Evolutionary conservation across 2,329 filamentous ascomycete genomes (phyloP).

Genomic region (Elsinoe arachidis): DNA sequence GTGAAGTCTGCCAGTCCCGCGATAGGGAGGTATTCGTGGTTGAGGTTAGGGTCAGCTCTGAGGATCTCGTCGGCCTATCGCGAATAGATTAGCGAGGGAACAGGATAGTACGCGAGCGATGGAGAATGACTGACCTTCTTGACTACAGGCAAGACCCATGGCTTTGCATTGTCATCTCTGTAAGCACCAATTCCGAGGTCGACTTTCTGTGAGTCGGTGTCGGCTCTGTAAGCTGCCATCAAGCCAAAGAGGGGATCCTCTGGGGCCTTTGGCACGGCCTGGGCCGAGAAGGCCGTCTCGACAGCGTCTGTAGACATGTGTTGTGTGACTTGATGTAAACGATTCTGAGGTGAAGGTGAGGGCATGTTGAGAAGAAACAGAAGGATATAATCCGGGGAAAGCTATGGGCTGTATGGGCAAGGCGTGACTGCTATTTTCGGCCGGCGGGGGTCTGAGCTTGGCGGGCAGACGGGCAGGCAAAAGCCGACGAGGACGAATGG

Average conservation of each 20-base stretch:
- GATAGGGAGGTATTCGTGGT: conserved; percentile 98
- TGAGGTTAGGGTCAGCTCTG: conserved; percentile 76
- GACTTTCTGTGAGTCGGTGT: conserved; percentile 70
- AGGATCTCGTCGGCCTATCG: conserved; percentile 79
- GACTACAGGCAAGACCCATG: conserved; percentile 92
- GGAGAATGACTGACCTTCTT: conserved; percentile 73
- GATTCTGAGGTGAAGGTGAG: conserved; percentile 36
- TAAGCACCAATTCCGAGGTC: conserved; percentile 95
- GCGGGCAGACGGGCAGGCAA: background rate
- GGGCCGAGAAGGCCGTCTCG: conserved; percentile 63
- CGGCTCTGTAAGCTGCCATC: conserved; percentile 74
- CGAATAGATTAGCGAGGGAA: conserved; percentile 13
- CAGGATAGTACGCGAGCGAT: conserved; percentile 65
- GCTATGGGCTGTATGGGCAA: conserved; percentile 2
- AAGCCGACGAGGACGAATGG: conserved; percentile 9
- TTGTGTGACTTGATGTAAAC: conserved; percentile 50
- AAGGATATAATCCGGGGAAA: conserved; percentile 11
- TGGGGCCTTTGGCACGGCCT: conserved; percentile 77
- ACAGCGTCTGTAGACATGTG: conserved; percentile 58
- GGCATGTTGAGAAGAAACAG: conserved; percentile 22
- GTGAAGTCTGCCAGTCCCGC: conserved; percentile 85
- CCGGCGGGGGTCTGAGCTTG: conserved; percentile 8
- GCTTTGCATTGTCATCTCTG: conserved; percentile 88
- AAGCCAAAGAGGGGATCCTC: conserved; percentile 93
- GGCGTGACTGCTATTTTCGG: conserved; percentile 3